Evolutionary conservation across 176 grass and related monocot genomes (phyloP), one percentile per base, ranked within the genome.

Genomic region (Phoenix roebelenii): DNA sequence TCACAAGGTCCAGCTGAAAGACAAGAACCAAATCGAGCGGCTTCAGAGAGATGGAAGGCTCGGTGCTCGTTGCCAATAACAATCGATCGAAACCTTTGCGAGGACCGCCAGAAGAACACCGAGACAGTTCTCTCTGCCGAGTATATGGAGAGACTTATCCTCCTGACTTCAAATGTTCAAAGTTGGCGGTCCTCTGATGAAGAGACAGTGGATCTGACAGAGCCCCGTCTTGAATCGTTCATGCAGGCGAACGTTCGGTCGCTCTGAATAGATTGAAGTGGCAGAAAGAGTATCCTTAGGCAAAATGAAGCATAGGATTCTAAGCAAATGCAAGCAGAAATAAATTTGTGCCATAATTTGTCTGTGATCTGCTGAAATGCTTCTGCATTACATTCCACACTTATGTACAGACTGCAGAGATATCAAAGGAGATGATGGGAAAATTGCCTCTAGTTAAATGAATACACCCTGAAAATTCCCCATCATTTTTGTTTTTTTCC

Each of bases 191-290:
- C 66, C n/a, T 68, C 78, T 4, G 79, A 85, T 18, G 82, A 82
- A 16, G 84, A 77, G 80, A 66, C 54, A 15, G 87, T 97, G 52
- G 93, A 97, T 66, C 71, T 97, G 66, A 88, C 73, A 7, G 84
- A 97, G 74, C 93, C 87, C 3, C 76, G 93, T 59, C 39, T 97
- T 32, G 93, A 91, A 52, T 70, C 74, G 19, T 95, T 95, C 73
- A 84, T 65, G 54, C 73, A 85, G 68, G 72, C 58, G 26, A 72
- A 69, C 22, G 30, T 32, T 25, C 6, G 5, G 5, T 65, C 63
- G 1, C 1, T 51, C 22, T 59, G 25, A 59, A 14, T 58, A 12
- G 35, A 12, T 44, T 44, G 7, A 44, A 12, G 35, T 12, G 35
- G 35, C 7, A 44, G 35, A 2, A 44, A 44, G 35, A 44, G 10